Evolutionary conservation across 2,329 filamentous ascomycete species (phyloP), one percentile per base, ranked within the genome.

Genomic region (Cercospora zeina): DNA sequence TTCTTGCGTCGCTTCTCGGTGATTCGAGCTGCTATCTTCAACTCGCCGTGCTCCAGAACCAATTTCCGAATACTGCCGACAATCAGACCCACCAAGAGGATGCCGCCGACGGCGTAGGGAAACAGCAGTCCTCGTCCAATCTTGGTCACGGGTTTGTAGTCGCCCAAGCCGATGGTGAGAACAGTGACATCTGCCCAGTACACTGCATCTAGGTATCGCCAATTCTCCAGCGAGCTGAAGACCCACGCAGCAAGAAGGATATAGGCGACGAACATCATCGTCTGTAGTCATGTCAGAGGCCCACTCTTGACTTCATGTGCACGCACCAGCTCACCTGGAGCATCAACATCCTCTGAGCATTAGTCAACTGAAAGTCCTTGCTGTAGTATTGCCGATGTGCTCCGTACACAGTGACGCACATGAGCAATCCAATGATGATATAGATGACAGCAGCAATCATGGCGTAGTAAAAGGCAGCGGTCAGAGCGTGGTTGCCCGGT

Each of bases 401-500:
- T 5, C 85, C 85, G 59, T 79, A 80, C 0, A 84, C 81, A 0
- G 84, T 87, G 8, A 84, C 67, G 31, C 80, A 75, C 79, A 86
- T 81, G 8, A 86, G 71, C 1, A 77, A 77, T 0, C 82, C 78
- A 39, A 87, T 80, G 57, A 85, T 76, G 62, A 83, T 82, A 68
- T 87, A 87, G 2, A 86, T 70, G 0, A 70, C 78, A 2, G 84
- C 82, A 4, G 85, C 85, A 59, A 85, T 83, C 57, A 85, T 81
- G 1, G 78, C 84, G 66, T 86, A 87, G 70, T 86, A 87, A 70
- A 81, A 86, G 6, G 82, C 82, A 66, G 84, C 81, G 0, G 81
- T 81, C 24, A 86, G 72, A 1, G 82, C 78, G 65, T 81, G 80
- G 10, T 62, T 63, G 3, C 59, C 61, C 3, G 58, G 53, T 7